Percentiles rank a stretch among this genome's conserved stretches.
These are phyloP conservation scores for Lasiosphaeria miniovina DNA, from an alignment of 495 filamentous ascomycete species.

Conservation along the genomic window DNA sequence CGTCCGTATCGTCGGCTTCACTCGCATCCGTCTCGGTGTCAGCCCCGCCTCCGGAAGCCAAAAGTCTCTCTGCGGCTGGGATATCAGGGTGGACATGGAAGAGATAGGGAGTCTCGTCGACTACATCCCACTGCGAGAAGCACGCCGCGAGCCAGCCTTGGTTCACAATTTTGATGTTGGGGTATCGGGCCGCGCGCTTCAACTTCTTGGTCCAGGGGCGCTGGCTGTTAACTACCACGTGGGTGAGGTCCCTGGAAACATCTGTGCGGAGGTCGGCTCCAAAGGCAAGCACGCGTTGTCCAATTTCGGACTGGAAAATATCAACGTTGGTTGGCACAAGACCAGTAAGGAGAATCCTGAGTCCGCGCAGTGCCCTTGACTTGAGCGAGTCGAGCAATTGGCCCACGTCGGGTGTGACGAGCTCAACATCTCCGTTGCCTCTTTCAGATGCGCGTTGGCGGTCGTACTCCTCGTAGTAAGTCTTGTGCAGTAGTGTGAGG, in stretches of 20 bases:
- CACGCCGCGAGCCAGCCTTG: slow-evolving; percentile 85
- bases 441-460: slow-evolving; percentile 11
- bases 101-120: slow-evolving; percentile 73
- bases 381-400: slow-evolving; percentile 78
- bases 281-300: slow-evolving; percentile 78
- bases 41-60: slow-evolving; percentile 38
- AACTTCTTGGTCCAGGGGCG: slow-evolving; percentile 88
- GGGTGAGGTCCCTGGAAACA: slow-evolving; percentile 43
- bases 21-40: slow-evolving; percentile 12
- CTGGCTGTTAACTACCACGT: slow-evolving; percentile 49
- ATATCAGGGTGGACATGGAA: slow-evolving; percentile 60
- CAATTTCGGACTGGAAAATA: slow-evolving; percentile 71
- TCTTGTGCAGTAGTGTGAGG: slow-evolving; percentile 68
- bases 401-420: slow-evolving; percentile 79
- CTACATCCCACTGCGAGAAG: slow-evolving; percentile 70
- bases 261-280: slow-evolving; percentile 68
- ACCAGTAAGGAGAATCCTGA: slow-evolving; percentile 80
- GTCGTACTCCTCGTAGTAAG: slow-evolving; percentile 80
- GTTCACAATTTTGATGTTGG: slow-evolving; percentile 79
- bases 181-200: slow-evolving; percentile 67
- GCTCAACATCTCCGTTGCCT: slow-evolving; percentile 46
- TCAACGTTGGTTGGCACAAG: slow-evolving; percentile 80
- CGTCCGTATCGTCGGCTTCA: slow-evolving; percentile 28
- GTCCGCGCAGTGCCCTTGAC: slow-evolving; percentile 61
- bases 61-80: slow-evolving; percentile 23